A percentile compares a stretch with the other conserved stretches of the same genome.
phyloP scores from a whole-genome alignment of 2,329 filamentous ascomycete species.

The Huntiella moniliformis region DNA sequence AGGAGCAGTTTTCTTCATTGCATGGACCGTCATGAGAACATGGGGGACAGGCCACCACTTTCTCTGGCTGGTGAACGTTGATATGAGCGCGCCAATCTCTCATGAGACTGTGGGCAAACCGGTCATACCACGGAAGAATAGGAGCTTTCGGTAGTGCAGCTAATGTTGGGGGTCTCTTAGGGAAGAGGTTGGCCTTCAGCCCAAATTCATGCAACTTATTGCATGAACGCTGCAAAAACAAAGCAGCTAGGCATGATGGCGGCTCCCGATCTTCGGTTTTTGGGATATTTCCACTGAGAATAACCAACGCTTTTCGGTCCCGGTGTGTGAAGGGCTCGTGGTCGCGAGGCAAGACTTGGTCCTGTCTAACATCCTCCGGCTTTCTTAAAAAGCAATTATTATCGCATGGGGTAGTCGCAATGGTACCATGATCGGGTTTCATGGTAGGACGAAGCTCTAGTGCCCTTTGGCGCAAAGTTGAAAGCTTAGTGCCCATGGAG shows the following conservation, averaged over 20 bases:
- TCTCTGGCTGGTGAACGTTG: constrained; percentile 34
- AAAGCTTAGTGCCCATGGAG: constrained; percentile 2
- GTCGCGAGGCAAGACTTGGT: constrained; percentile 3
- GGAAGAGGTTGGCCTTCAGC: not conserved
- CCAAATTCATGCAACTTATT: constrained; percentile 1
- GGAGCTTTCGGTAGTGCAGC: constrained; percentile 16
- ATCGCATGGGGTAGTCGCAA: not conserved
- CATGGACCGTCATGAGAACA: constrained; percentile 55
- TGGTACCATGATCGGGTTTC: not conserved
- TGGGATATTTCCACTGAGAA: constrained; percentile 5
- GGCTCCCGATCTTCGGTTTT: constrained; percentile 1
- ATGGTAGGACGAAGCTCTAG: constrained; percentile 1
- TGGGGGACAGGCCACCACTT: constrained; percentile 39
- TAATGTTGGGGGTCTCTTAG: not conserved
- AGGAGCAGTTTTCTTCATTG: constrained; percentile 39
- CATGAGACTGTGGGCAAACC: constrained; percentile 32
- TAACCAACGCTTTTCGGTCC: constrained; percentile 1
- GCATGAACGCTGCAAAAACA: constrained; percentile 10
- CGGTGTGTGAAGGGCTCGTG: not conserved
- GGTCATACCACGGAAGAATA: constrained; percentile 35
- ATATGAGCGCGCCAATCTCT: constrained; percentile 38
- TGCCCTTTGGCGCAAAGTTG: constrained; percentile 2
- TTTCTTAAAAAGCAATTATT: constrained; percentile 8
- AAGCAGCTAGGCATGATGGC: constrained; percentile 8
- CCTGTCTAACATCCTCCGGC: not conserved